Conservation (phyloP, 139 green algal genomes). For the Pleodorina starrii region DNA sequence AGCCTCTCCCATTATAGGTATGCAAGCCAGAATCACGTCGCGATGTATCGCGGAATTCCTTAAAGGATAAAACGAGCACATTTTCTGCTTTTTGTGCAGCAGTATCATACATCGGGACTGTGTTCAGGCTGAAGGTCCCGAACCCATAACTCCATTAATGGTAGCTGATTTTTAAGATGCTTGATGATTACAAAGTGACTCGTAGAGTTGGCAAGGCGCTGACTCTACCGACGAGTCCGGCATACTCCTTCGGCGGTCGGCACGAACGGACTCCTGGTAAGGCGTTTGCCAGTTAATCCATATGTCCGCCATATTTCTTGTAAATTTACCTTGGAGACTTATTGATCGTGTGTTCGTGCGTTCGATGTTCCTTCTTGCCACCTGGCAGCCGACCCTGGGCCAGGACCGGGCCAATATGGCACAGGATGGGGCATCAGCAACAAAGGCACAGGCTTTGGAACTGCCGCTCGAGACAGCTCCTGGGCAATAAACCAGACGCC, state of each 20-base stretch:
- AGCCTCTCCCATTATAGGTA: too few relatives aligned
- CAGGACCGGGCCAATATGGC: slow-evolving; percentile 37
- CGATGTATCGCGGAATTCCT: too few relatives aligned
- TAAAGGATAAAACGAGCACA: too few relatives aligned
- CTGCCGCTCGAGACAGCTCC: not conserved
- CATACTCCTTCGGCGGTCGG: slow-evolving; percentile 36
- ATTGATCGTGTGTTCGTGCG: not conserved
- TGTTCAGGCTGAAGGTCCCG: too few relatives aligned
- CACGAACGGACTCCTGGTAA: slow-evolving; percentile 13
- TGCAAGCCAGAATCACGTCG: too few relatives aligned
- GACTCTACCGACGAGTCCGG: slow-evolving; percentile 18
- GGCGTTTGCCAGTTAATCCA: too few relatives aligned
- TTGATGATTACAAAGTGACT: slow-evolving; percentile 14
- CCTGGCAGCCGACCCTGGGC: slow-evolving; percentile 8
- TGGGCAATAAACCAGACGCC: not conserved
- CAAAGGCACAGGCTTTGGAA: slow-evolving; percentile 47
- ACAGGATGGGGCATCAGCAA: not conserved
- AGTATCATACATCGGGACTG: too few relatives aligned
- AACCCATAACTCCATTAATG: not conserved
- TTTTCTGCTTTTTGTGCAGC: too few relatives aligned
- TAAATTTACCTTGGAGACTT: too few relatives aligned
- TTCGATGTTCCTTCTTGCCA: not conserved
- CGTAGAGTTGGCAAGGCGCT: slow-evolving; percentile 34
- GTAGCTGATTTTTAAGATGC: not conserved
- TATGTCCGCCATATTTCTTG: too few relatives aligned